Evolutionary conservation across 1,284 basidiomycete genomes (phyloP).

Genomic region (Coniophora puteana): DNA sequence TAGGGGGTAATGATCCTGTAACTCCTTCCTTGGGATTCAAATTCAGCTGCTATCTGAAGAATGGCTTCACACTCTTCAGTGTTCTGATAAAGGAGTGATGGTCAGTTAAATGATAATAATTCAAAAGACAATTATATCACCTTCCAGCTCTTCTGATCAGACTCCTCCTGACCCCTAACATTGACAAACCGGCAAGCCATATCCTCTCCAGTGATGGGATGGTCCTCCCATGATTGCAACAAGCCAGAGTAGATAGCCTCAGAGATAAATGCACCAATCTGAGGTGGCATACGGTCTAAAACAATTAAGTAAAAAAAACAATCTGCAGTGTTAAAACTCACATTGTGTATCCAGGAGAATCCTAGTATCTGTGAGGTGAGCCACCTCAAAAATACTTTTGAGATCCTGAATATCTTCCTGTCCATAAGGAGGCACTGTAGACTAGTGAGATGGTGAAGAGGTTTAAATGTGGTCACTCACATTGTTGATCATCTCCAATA

Average conservation of each 20-base stretch:
- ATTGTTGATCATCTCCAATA: conserved; percentile 37
- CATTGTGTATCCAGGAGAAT: conserved; percentile 58
- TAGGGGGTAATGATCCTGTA: conserved; percentile 71
- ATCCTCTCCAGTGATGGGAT: conserved; percentile 35
- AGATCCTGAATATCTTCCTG: conserved; percentile 47
- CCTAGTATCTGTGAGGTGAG: conserved; percentile 37
- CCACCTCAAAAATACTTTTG: conserved; percentile 57
- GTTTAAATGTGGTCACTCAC: conserved; percentile 18
- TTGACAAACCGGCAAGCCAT: conserved; percentile 52
- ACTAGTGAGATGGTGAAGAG: conserved; percentile 1
- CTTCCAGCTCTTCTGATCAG: conserved; percentile 38
- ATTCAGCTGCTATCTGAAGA: conserved; percentile 41
- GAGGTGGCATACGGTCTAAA: conserved; percentile 72
- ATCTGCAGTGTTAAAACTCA: conserved; percentile 25
- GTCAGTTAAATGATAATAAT: conserved; percentile 3
- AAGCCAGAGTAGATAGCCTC: conserved; percentile 52
- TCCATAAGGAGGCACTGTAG: conserved; percentile 54
- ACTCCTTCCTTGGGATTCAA: conserved; percentile 38
- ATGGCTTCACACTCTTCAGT: conserved; percentile 40
- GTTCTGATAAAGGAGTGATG: conserved; percentile 39
- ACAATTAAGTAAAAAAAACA: neutral
- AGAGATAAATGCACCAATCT: conserved; percentile 71
- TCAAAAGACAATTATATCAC: conserved; percentile 29
- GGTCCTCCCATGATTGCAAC: conserved; percentile 47
- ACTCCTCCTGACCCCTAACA: conserved; percentile 37